These are phyloP conservation scores for Pseudopediastrum boryanum DNA, from an alignment of 139 green algal species.

Conservation along the genomic window DNA sequence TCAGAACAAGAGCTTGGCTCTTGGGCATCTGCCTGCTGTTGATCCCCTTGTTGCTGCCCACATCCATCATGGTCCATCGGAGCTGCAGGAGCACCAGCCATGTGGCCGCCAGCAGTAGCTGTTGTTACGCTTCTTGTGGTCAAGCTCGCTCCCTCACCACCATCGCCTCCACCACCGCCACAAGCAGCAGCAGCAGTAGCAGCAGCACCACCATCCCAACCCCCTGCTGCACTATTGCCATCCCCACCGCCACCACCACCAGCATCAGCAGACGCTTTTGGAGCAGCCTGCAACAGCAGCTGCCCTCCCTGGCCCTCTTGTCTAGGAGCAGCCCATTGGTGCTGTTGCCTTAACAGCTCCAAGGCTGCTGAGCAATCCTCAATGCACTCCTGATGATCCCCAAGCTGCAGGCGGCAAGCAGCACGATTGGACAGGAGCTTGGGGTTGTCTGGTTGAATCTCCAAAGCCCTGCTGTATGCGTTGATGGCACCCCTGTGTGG, in stretches of 20 bases:
- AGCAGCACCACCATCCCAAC: neutral
- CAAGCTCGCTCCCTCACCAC: neutral
- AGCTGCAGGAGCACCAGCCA: neutral
- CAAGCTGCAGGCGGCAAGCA: conserved; percentile 56
- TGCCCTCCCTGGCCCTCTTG: neutral
- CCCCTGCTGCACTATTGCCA: neutral
- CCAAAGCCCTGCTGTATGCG: conserved; percentile 65
- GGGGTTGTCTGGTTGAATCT: conserved; percentile 47
- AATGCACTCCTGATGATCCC: conserved; percentile 29
- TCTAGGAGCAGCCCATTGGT: neutral
- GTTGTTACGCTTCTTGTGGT: neutral
- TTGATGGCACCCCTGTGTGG: conserved; percentile 64
- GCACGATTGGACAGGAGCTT: conserved; percentile 59
- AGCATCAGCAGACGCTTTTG: neutral
- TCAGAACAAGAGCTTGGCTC: too few relatives aligned
- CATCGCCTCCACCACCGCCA: neutral
- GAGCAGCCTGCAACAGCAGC: neutral
- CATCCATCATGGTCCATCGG: neutral
- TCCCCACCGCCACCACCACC: neutral
- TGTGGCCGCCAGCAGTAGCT: neutral
- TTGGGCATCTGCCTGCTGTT: neutral
- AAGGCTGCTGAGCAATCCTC: conserved; percentile 58
- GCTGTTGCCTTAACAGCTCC: conserved; percentile 36
- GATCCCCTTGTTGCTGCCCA: conserved; percentile 9
- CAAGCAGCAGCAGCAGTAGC: neutral